Evolutionary conservation across 2,329 filamentous ascomycete genomes (phyloP).

Genomic region (Berkeleyomyces basicola): DNA sequence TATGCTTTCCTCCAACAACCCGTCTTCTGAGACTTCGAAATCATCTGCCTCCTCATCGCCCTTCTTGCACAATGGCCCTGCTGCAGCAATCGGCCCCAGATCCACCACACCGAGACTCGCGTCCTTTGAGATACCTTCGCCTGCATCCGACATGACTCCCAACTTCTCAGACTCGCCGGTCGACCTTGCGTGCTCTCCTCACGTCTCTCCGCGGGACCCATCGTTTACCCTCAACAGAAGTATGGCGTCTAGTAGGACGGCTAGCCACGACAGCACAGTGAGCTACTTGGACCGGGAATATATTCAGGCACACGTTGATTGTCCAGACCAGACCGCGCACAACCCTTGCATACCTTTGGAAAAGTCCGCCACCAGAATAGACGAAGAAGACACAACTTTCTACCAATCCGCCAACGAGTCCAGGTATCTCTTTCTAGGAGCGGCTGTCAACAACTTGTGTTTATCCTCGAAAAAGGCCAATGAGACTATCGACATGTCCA

Average conservation of each 20-base stretch:
- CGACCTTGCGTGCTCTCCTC: background rate
- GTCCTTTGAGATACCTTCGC: background rate
- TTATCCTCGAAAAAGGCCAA: background rate
- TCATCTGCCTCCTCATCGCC: background rate
- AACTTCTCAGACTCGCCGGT: background rate
- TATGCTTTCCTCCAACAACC: background rate
- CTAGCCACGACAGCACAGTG: background rate
- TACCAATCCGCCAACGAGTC: background rate
- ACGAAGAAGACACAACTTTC: background rate
- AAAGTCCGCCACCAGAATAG: background rate
- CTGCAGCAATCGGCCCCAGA: background rate
- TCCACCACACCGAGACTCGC: background rate
- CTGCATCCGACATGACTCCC: background rate
- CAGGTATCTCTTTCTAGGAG: background rate
- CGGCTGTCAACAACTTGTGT: background rate
- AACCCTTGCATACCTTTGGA: background rate
- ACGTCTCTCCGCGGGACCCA: background rate
- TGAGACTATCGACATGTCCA: background rate
- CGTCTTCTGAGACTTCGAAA: background rate
- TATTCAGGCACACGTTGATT: background rate
- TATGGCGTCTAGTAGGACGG: constrained; percentile 10
- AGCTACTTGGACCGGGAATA: background rate
- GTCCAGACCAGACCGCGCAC: background rate
- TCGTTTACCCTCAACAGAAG: constrained; percentile 16
- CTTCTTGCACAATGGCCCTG: background rate